Conservation (phyloP, 2,329 filamentous ascomycete genomes). For the Fusarium decemcellulare region DNA sequence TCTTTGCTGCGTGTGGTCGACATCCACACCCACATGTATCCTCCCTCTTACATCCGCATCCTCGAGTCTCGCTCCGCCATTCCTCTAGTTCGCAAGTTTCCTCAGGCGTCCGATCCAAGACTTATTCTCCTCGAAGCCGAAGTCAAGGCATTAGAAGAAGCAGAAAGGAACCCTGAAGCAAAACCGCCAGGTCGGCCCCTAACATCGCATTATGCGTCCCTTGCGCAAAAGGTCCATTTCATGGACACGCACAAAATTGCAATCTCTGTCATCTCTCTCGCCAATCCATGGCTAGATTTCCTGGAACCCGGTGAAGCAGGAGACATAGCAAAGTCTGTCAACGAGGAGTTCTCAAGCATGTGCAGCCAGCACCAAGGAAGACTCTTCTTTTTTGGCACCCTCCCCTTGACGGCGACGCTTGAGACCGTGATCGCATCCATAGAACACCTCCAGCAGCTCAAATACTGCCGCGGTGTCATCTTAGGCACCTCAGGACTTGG, state of each 20-base stretch:
- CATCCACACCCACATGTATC: conserved; percentile 80
- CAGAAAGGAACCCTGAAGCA: conserved; percentile 66
- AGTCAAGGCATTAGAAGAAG: conserved; percentile 61
- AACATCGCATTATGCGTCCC: conserved; percentile 85
- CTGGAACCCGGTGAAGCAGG: conserved; percentile 73
- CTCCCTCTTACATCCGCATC: conserved; percentile 73
- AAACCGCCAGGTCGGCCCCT: conserved; percentile 84
- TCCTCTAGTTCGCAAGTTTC: conserved; percentile 79
- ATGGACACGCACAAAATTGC: conserved; percentile 89
- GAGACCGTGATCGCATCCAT: conserved; percentile 77
- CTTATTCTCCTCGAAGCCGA: conserved; percentile 75
- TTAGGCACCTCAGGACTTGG: conserved; percentile 89
- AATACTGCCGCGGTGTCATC: conserved; percentile 86
- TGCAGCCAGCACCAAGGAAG: conserved; percentile 77
- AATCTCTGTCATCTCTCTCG: conserved; percentile 87
- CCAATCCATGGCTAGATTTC: conserved; percentile 96
- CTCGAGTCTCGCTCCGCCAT: conserved; percentile 73
- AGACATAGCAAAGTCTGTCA: conserved; percentile 76
- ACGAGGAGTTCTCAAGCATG: conserved; percentile 81
- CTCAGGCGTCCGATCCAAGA: conserved; percentile 68
- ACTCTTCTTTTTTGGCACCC: conserved; percentile 85
- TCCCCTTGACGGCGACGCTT: conserved; percentile 80
- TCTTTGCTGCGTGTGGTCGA: conserved; percentile 66
- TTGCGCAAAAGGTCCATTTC: conserved; percentile 85
- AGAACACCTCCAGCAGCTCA: conserved; percentile 70